Conservation (phyloP, 1,284 basidiomycete species). For the Cystobasidium pallidum region DNA sequence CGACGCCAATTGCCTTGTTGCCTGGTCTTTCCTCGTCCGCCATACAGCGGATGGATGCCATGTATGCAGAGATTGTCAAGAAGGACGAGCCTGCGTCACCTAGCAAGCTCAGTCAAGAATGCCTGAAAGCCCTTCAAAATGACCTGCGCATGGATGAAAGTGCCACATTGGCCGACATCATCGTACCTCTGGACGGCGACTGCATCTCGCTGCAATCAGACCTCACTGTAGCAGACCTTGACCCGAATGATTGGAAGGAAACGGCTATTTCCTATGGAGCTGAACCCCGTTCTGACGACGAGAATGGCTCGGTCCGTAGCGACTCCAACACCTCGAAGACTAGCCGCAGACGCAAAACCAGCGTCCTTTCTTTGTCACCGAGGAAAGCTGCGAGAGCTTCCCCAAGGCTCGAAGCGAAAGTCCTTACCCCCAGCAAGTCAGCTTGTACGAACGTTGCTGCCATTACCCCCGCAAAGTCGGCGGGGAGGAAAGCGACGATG, state of each 20-base stretch:
- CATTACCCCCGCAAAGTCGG: neutral
- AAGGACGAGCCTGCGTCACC: neutral
- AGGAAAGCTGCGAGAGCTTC: conserved; percentile 1
- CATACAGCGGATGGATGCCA: conserved; percentile 1
- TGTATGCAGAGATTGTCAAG: neutral
- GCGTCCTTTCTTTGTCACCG: neutral
- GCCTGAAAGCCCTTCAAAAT: conserved; percentile 1
- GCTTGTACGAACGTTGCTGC: neutral
- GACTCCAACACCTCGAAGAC: neutral
- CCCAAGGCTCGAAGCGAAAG: neutral
- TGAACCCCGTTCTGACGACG: conserved; percentile 15
- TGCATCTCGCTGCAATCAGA: conserved; percentile 16
- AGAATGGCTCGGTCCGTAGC: neutral
- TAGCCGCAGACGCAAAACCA: neutral
- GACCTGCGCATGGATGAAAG: conserved; percentile 3
- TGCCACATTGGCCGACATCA: neutral
- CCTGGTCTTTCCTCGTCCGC: conserved; percentile 16
- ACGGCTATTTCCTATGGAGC: conserved; percentile 6
- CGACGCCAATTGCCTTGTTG: conserved; percentile 9
- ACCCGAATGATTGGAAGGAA: conserved; percentile 25
- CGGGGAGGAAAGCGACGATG: neutral
- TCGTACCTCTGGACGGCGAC: neutral
- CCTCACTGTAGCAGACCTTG: conserved; percentile 21
- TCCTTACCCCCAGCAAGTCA: conserved; percentile 8
- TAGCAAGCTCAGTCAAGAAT: conserved; percentile 23